These are phyloP conservation scores for Meira miltonrushii DNA, from an alignment of 1,284 basidiomycete genomes.

Conservation along the genomic window DNA sequence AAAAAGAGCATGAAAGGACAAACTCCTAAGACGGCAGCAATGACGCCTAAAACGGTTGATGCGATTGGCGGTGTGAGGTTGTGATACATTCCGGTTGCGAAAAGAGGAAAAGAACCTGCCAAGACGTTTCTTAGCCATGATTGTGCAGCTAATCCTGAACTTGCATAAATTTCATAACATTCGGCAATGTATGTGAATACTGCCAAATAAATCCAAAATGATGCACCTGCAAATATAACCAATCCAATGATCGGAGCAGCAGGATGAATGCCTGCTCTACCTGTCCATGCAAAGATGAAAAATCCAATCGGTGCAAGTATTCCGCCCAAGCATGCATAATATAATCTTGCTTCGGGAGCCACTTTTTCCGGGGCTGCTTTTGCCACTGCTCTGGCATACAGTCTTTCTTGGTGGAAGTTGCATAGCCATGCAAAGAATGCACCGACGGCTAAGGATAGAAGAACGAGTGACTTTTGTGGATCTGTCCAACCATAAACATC, in stretches of 20 bases:
- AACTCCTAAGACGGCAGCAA: constrained; percentile 33
- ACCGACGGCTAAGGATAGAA: constrained; percentile 34
- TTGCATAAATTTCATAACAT: constrained; percentile 48
- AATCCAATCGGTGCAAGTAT: constrained; percentile 31
- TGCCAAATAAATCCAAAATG: constrained; percentile 20
- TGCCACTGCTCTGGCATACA: constrained; percentile 23
- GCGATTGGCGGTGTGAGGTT: constrained; percentile 39
- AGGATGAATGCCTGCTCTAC: constrained; percentile 14
- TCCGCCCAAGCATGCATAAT: constrained; percentile 39
- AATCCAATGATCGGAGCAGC: constrained; percentile 28
- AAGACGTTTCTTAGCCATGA: constrained; percentile 35
- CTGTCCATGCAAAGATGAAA: constrained; percentile 38
- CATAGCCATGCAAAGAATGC: constrained; percentile 63
- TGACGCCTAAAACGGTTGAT: constrained; percentile 38
- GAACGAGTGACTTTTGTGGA: constrained; percentile 26
- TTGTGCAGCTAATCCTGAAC: constrained; percentile 38
- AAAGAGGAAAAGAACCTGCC: constrained; percentile 30
- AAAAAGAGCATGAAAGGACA: constrained; percentile 43
- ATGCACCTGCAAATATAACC: constrained; percentile 22
- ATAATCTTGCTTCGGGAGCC: constrained; percentile 56
- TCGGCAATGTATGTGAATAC: constrained; percentile 26
- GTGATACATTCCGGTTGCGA: constrained; percentile 31
- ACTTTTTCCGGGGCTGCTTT: constrained; percentile 25
- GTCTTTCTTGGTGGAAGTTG: constrained; percentile 55
- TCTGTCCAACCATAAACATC: constrained; percentile 30